Evolutionary conservation across 2,329 filamentous ascomycete species (phyloP), one percentile per base, ranked within the genome.

Genomic region (Colletotrichum tanaceti): DNA sequence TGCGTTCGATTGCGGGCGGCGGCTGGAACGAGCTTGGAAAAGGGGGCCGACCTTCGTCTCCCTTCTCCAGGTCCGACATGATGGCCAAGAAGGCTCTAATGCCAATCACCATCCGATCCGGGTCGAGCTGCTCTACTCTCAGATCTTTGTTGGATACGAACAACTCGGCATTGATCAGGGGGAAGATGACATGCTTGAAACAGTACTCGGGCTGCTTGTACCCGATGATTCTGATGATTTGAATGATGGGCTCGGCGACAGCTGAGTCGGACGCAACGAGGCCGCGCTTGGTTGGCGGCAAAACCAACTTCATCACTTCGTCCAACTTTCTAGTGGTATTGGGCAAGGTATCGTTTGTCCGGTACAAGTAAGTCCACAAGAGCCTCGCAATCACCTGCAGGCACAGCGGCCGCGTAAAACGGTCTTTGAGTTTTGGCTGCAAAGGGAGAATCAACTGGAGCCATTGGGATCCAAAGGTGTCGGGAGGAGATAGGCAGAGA

Each of bases 31-130:
- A 87, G 53, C 90, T 88, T 1, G 96, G 96, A 73, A 98, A 98
- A 0, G 94, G 92, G 3, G 96, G 96, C 28, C 87, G 87, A 14
- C 90, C 87, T 71, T 89, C 86, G 57, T 94, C 91, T 32, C 91
- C 91, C 71, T 91, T 95, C 78, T 99, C 96, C 32, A 98, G 84
- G 77, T 99, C 96, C 0, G 92, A 88, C 89, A 99, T 95, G 73
- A 98, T 93, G 39, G 92, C 93, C 35, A 99, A 85, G 77, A 98
- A 99, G 3, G 96, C 93, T 71, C 94, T 89, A 71, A 99, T 99
- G 3, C 94, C 96, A 73, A 99, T 92, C n/a, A 98, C 95, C 81
- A 98, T 97, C 74, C 93, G 91, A 76, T 99, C 97, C 0, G 97
- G 96, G 71, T 99, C 96, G 70, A 99, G 86, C 75, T 97, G 93